These are phyloP conservation scores for Cavenderia fasciculata DNA, from an alignment of 78 protist species.

Conservation along the genomic window DNA sequence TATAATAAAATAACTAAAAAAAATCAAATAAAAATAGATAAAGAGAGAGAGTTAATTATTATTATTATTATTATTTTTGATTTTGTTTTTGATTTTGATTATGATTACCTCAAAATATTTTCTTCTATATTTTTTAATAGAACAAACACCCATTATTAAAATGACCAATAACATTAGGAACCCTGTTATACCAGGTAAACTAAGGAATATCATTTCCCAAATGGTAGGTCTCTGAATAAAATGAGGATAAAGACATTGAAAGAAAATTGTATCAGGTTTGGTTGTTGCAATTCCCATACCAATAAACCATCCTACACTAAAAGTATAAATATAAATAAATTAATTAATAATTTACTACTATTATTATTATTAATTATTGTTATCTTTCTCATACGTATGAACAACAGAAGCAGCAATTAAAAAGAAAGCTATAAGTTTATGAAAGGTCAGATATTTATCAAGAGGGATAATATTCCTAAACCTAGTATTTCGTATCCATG, in stretches of 20 bases:
- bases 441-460: conserved; percentile 41
- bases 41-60: too few relatives aligned
- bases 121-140: conserved; percentile 1
- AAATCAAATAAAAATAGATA: too few relatives aligned
- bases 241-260: conserved; percentile 1
- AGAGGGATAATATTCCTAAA: not conserved
- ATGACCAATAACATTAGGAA: conserved; percentile 8
- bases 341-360: not conserved
- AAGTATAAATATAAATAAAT: not conserved
- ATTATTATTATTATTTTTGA: too few relatives aligned
- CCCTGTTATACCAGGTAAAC: conserved; percentile 46
- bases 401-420: not conserved
- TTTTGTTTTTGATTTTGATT: too few relatives aligned
- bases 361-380: not conserved
- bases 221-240: conserved; percentile 46
- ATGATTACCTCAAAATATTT: not conserved
- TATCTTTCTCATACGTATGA: not conserved
- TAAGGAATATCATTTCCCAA: conserved; percentile 27
- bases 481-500: conserved; percentile 12
- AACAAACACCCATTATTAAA: not conserved
- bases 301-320: conserved; percentile 39
- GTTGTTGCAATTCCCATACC: conserved; percentile 28
- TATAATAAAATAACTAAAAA: conserved; percentile 5
- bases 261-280: conserved; percentile 6
- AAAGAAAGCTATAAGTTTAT: conserved; percentile 15